Evolutionary conservation across 2,329 filamentous ascomycete species (phyloP).

Genomic region (Colletotrichum coccodes): DNA sequence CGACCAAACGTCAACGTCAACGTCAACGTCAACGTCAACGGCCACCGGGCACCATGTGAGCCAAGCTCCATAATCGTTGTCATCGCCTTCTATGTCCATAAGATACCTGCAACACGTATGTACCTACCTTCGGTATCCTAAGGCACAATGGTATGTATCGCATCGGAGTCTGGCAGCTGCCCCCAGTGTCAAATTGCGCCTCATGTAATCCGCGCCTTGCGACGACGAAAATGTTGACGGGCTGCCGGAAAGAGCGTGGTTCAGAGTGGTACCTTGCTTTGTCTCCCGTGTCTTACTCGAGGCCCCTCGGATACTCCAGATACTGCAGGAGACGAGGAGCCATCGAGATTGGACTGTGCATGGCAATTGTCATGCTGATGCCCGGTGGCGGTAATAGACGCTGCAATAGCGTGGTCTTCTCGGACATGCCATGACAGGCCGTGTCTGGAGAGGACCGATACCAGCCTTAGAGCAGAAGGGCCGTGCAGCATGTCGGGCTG

Average conservation of each 20-base stretch:
- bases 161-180: background rate
- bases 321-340: background rate
- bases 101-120: no score
- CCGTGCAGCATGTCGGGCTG: background rate
- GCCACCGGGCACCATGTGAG: background rate
- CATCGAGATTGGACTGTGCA: slow-evolving; percentile 3
- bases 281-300: background rate
- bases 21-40: slow-evolving; percentile 4
- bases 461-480: background rate
- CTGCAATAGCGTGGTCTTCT: background rate
- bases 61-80: background rate
- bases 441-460: background rate
- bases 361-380: background rate
- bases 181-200: background rate
- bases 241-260: background rate
- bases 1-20: slow-evolving; percentile 4
- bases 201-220: background rate
- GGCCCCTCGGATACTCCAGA: no score
- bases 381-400: background rate
- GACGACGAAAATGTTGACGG: background rate
- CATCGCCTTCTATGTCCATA: no score
- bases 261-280: background rate
- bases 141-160: background rate
- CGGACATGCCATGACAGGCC: background rate
- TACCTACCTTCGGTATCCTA: no score